Evolutionary conservation across 495 filamentous ascomycete genomes (phyloP), one percentile per base, ranked within the genome.

Genomic region (Evernia prunastri): DNA sequence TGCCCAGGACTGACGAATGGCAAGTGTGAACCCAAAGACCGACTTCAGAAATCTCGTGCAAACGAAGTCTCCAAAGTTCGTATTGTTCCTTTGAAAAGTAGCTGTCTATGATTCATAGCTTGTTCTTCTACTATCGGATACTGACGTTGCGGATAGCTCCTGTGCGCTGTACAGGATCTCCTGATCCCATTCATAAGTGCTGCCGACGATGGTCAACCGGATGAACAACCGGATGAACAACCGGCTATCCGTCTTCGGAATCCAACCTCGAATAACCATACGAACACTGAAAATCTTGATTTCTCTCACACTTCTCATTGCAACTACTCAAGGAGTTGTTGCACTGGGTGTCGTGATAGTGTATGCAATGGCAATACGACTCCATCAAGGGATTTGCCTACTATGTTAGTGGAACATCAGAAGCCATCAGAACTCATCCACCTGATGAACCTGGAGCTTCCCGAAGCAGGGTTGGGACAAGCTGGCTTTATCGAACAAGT

Each of bases 401-500:
- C 4, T 49, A 7, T 25, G 6, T 49, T 49, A 20, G 45, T 37
- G 35, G 35, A 37, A 11, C 11, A 37, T 37, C 35, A 37, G 5
- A 15, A 49, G 45, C 45, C 45, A 49, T 20, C 17, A 49, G 45
- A 49, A 25, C 45, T 49, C 45, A 49, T 81, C 43, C 74, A 80
- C 35, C 77, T 87, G 33, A 79, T 96, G n/a, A 75, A 84, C n/a
- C 74, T 96, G 23, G 72, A 81, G 15, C 75, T 96, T 8, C 90
- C 91, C 3, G 74, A 77, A 15, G 74, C 81, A 54, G 88, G 87
- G 12, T 76, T 77, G 39, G 89, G 88, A 3, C 87, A 88, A 70
- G 83, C 88, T 71, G 93, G 93, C 12, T 96, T 97, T 76, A 76
- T 97, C 74, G 90, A 96, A 75, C 96, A 96, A 79, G 78, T 96